Evolutionary conservation across 2,329 filamentous ascomycete species (phyloP), one percentile per base, ranked within the genome.

Genomic region (Exophiala sp.): DNA sequence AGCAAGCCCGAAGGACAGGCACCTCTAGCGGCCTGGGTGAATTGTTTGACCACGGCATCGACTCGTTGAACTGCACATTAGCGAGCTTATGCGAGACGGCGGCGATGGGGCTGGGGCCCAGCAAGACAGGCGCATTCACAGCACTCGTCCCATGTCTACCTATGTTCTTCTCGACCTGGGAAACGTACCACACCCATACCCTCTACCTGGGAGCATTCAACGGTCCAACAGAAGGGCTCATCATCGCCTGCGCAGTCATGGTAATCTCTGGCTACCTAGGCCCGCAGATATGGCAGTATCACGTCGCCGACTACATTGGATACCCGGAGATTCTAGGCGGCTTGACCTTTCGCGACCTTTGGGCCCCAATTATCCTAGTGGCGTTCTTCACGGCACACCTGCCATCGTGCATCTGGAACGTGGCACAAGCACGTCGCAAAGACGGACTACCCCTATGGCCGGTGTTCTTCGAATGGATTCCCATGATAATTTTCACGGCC

Each of bases 161-260:
- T 53, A 98, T 98, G 93, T 98, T 95, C 76, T 96, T 98, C 72
- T 96, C 91, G 2, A 98, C 93, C 1, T 98, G 93, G 93, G 93
- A 98, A 72, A 98, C 93, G 1, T 98, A 96, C 68, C 93, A 98
- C 70, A 96, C 93, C 3, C 93, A 98, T 68, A 97, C 93, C 0
- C 75, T 98, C 4, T 98, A 95, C 68, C 81, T 98, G 10, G 93
- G 93, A 48, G 88, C 91, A 66, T 86, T 98, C 79, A 98, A 98
- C 67, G 93, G 93, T 1, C 93, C 93, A 1, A 98, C 93, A 63
- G 93, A 98, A 73, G 93, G 93, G 16, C 75, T 98, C 27, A 82
- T 97, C 45, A 83, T 98, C 57, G 93, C 90, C 21, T 90, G 88
- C 64, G 70, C 73, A 44, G 80, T 96, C 64, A 97, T 97, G 88